phyloP scores from a whole-genome alignment of 768 basidiomycete genomes.

The Agaricus subrufescens region DNA sequence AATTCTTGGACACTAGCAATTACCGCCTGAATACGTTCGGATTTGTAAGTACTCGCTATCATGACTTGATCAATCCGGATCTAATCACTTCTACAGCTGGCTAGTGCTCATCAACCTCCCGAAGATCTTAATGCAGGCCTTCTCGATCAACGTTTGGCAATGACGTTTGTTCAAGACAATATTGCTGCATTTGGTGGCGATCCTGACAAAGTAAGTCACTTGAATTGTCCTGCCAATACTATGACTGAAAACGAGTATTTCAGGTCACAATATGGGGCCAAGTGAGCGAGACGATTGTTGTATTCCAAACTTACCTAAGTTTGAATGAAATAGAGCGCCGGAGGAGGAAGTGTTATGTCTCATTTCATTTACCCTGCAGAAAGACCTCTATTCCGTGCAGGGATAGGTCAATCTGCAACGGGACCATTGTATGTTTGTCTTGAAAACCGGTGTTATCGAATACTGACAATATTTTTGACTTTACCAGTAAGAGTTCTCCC shows the following conservation, averaged over 20 bases:
- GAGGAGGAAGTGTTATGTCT: conserved; percentile 44
- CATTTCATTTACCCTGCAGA: conserved; percentile 40
- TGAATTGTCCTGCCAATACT: too few relatives aligned
- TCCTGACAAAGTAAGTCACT: conserved; percentile 32
- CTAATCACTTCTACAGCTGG: conserved; percentile 25
- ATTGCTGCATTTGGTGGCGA: conserved; percentile 64
- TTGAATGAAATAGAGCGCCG: conserved; percentile 26
- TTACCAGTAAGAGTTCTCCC: conserved; percentile 45
- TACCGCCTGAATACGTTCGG: conserved; percentile 57
- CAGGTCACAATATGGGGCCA: too few relatives aligned
- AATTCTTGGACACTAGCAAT: conserved; percentile 30
- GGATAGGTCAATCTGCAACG: conserved; percentile 46
- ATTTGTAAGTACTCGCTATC: conserved; percentile 32
- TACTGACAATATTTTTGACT: neutral
- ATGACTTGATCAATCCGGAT: neutral
- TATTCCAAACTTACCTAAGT: neutral
- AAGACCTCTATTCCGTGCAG: conserved; percentile 42
- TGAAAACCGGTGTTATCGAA: neutral
- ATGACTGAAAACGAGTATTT: too few relatives aligned
- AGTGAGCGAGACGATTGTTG: too few relatives aligned
- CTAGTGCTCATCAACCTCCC: conserved; percentile 39
- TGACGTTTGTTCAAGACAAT: conserved; percentile 62
- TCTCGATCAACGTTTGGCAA: conserved; percentile 52
- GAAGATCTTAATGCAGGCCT: conserved; percentile 57
- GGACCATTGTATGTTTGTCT: conserved; percentile 44